These are phyloP conservation scores for Parastagonospora avenae DNA, from an alignment of 2,329 filamentous ascomycete genomes.

Conservation along the genomic window DNA sequence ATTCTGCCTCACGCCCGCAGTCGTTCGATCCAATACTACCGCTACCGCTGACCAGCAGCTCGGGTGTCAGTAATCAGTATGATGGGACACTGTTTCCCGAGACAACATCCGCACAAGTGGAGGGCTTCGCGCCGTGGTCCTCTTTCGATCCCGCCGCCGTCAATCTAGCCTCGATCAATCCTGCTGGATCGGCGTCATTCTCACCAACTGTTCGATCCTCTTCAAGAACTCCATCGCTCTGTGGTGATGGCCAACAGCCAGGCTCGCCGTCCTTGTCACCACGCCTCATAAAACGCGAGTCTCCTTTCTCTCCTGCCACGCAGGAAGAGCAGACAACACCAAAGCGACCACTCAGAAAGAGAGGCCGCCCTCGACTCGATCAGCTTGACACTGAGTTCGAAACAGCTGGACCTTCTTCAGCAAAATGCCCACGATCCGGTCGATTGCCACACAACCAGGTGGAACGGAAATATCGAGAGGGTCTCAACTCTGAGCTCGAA, in stretches of 20 bases:
- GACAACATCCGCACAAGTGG: slow-evolving; percentile 26
- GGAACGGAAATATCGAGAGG: slow-evolving; percentile 39
- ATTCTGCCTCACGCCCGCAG: slow-evolving; percentile 13
- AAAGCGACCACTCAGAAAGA: slow-evolving; percentile 36
- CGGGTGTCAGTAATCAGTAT: slow-evolving; percentile 14
- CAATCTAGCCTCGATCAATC: slow-evolving; percentile 12
- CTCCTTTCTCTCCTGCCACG: slow-evolving; percentile 24
- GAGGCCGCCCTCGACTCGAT: slow-evolving; percentile 39
- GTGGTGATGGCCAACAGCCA: slow-evolving; percentile 33
- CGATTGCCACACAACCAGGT: slow-evolving; percentile 46
- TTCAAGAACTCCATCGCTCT: slow-evolving; percentile 42
- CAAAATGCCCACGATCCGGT: slow-evolving; percentile 22
- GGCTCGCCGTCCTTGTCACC: slow-evolving; percentile 34
- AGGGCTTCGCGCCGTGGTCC: slow-evolving; percentile 21
- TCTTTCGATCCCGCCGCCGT: slow-evolving; percentile 22
- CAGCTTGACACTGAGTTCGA: slow-evolving; percentile 20
- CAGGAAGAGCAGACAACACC: slow-evolving; percentile 25
- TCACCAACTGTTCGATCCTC: slow-evolving; percentile 20
- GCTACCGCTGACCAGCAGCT: slow-evolving; percentile 17
- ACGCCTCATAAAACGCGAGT: slow-evolving; percentile 37
- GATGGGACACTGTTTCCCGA: slow-evolving; percentile 22
- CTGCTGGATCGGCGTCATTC: slow-evolving; percentile 20
- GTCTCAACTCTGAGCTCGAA: slow-evolving; percentile 37
- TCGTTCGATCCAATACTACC: slow-evolving; percentile 21
- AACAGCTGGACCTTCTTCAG: slow-evolving; percentile 18